Evolutionary conservation across 805 yeast species (phyloP).

Genomic region (Candida maris): DNA sequence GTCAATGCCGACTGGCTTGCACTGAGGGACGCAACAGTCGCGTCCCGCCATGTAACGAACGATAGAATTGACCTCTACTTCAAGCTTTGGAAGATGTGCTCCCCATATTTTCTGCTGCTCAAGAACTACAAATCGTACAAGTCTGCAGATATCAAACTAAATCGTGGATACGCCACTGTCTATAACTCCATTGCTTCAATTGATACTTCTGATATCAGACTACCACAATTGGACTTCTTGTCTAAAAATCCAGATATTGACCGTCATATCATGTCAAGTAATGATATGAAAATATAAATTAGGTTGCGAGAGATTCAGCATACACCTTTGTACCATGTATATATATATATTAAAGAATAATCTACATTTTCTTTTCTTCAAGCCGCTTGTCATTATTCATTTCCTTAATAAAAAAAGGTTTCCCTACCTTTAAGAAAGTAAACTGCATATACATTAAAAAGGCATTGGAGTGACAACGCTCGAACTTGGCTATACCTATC

Average conservation of each 20-base stretch:
- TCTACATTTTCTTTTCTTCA: background rate
- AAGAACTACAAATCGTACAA: slow-evolving; percentile 41
- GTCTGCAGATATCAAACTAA: slow-evolving; percentile 39
- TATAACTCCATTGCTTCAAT: slow-evolving; percentile 29
- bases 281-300: too few species aligned
- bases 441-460: too few species aligned
- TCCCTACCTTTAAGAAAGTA: too few species aligned
- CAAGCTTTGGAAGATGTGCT: slow-evolving; percentile 47
- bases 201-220: slow-evolving; percentile 34
- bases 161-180: slow-evolving; percentile 34
- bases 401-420: too few species aligned
- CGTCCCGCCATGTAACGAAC: slow-evolving; percentile 32
- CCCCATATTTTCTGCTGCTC: slow-evolving; percentile 42
- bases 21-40: slow-evolving; percentile 71
- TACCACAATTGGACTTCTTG: slow-evolving; percentile 37
- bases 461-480: too few species aligned
- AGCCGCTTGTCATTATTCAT: background rate
- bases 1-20: slow-evolving; percentile 87
- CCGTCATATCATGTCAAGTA: slow-evolving; percentile 13
- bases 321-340: slow-evolving; percentile 2
- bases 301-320: background rate
- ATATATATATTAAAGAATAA: background rate
- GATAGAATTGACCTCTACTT: slow-evolving; percentile 52
- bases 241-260: slow-evolving; percentile 3
- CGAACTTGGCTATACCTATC: too few species aligned